Base-by-base conservation (phyloP, 305 asterid genomes). In the Ruellia speciosa region DNA sequence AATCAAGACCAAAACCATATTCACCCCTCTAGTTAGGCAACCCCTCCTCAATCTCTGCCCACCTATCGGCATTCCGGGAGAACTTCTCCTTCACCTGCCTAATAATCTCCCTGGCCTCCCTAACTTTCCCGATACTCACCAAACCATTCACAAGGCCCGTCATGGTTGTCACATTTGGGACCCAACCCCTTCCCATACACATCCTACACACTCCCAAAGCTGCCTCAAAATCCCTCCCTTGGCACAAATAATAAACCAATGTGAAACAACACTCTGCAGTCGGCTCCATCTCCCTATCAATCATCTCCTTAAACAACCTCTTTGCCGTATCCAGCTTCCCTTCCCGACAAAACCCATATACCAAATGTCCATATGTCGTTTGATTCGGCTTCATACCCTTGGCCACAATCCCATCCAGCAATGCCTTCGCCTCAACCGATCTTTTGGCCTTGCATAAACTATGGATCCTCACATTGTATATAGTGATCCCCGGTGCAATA, bases 371-470 rank as follows among this genome's bases (percentile, higher is more conserved):
- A 15, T 87, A 90, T 0, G 94, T 83, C 14, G 59, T 75, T 0
- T 57, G 14, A 66, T 81, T 87, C 0, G 85, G 90, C 62, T 80
- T 77, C 74, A 76, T 68, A 2, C 84, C 83, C 45, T 75, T 66
- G 0, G 79, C 68, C 52, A 79, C 35, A 14, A 92, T 71, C 37
- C 88, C 93, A 41, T 76, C 88, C 9, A 88, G 61, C 62, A 92
- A 70, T 2, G 84, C 95, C 81, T 78, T 88, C 0, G 96, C 98
- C 67, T 92, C 98, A 2, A 31, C 49, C 5, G 85, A 56, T 64
- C 88, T 76, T 51, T 66, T 65, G 11, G 85, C 81, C 73, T 92
- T 88, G 67, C 98, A 92, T 65, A 92, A 68, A 69, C 93, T 72
- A 74, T 66, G 72, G 33, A 92, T 88, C 75, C 94, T 77, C 4